Base-by-base conservation (phyloP, 202 grass and related monocot genomes). In the Sporobolus alterniflorus region DNA sequence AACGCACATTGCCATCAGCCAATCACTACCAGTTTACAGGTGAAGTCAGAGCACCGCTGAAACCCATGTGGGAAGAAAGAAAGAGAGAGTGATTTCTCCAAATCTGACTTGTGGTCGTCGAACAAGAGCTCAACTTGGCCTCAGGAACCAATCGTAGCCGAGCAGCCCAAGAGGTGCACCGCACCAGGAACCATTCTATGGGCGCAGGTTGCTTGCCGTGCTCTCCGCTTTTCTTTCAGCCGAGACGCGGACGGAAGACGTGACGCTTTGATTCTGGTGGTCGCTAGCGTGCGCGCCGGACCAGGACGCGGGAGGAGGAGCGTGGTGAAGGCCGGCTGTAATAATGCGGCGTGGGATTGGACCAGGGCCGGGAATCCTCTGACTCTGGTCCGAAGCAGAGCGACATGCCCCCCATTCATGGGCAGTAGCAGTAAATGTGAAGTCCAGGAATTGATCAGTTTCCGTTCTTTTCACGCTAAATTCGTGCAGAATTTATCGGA, bases 261-360 rank as follows among this genome's bases (percentile, higher is more conserved):
- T 20, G 74, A 63, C 57, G 56, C 17, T 77, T 62, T 46, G 74
- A 77, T 63, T 77, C 74, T 26, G 44, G 25, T 47, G 56, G 24
- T 62, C 73, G 73, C 55, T 30, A 36, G 33, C 33, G 33, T 40
- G 49, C n/a, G 48, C 64, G 29, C 47, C 3, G 46, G 50, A 8
- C 20, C 21, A 56, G 52, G 52, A 13, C 7, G 22, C 3, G 3
- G 55, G 4, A 6, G 18, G 49, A 15, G 46, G 46, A 12, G 46
- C 15, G 18, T 13, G 15, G 6, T 15, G 46, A 8, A 59, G 50
- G 55, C 26, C 26, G 57, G 25, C 59, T 3, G 44, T 12, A 67
- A 83, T 75, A 54, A 67, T 57, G 81, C 81, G 0, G 34, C 32
- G 71, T 43, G 71, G 74, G 54, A 74, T 48, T 44, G 34, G 3